Percentiles rank a stretch among this genome's conserved stretches.
Evolutionary conservation across 78 protist species (phyloP).

Genomic region (Mantamonas sphyraenae): DNA sequence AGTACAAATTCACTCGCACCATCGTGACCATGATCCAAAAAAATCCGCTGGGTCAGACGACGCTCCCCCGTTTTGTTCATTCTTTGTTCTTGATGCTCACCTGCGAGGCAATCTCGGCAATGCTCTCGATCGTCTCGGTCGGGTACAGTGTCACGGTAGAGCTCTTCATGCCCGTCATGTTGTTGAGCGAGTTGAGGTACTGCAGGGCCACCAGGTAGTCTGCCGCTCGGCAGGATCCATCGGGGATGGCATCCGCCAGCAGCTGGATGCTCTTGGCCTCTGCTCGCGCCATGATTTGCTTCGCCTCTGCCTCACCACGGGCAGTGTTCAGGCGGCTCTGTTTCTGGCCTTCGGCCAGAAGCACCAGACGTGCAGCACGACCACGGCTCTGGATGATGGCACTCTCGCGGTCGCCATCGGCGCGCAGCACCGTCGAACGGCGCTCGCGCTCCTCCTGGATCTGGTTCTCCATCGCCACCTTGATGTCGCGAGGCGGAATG

Average conservation of each 20-base stretch:
- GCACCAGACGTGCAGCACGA: neutral
- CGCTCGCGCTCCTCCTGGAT: slow-evolving; percentile 11
- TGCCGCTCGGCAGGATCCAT: no score
- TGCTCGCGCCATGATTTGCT: neutral
- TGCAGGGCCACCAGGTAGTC: slow-evolving; percentile 7
- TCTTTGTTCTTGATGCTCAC: no score
- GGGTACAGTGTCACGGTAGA: no score
- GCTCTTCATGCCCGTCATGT: no score
- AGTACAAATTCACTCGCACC: no score
- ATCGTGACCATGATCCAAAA: no score
- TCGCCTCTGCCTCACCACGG: slow-evolving; percentile 17
- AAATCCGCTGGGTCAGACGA: no score
- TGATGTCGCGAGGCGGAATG: neutral
- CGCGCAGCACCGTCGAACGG: slow-evolving; percentile 1
- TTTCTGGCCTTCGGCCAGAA: slow-evolving; percentile 6
- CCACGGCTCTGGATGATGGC: slow-evolving; percentile 1
- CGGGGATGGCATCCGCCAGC: no score
- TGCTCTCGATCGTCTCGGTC: no score
- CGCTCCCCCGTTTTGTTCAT: no score
- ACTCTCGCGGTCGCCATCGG: slow-evolving; percentile 13
- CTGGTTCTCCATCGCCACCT: slow-evolving; percentile 13
- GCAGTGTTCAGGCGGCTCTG: neutral
- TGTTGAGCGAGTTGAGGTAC: slow-evolving; percentile 5
- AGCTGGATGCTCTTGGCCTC: neutral
- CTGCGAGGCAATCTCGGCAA: no score